Conservation (phyloP, 2,329 filamentous ascomycete genomes). For the Aspergillus aculeatinus region DNA sequence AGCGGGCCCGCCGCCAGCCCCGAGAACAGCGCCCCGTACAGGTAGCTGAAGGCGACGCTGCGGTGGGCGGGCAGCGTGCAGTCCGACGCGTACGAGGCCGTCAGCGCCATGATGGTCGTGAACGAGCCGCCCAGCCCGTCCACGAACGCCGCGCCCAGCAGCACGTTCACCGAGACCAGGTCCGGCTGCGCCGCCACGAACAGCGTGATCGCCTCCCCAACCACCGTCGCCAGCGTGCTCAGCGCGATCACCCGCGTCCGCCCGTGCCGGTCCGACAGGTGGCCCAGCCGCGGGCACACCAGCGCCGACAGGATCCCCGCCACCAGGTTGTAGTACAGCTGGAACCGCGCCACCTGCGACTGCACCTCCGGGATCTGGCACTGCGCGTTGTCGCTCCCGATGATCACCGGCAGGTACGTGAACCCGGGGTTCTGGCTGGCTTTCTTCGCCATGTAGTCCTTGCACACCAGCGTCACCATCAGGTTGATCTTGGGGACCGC, state of each 20-base stretch:
- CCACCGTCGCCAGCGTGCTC: slow-evolving; percentile 70
- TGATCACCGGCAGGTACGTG: slow-evolving; percentile 62
- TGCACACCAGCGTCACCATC: slow-evolving; percentile 80
- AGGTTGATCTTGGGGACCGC: slow-evolving; percentile 85
- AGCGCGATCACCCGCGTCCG: slow-evolving; percentile 72
- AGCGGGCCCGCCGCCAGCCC: slow-evolving; percentile 88
- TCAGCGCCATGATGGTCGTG: slow-evolving; percentile 74
- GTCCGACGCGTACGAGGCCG: slow-evolving; percentile 85
- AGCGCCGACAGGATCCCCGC: slow-evolving; percentile 77
- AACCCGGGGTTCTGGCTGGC: slow-evolving; percentile 59
- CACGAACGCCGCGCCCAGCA: slow-evolving; percentile 72
- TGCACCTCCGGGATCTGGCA: slow-evolving; percentile 80
- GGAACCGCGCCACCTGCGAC: slow-evolving; percentile 72
- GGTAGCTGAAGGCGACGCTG: slow-evolving; percentile 81
- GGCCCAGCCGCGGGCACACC: slow-evolving; percentile 77
- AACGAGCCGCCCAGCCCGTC: slow-evolving; percentile 90
- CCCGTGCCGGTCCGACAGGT: slow-evolving; percentile 83
- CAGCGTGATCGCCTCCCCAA: slow-evolving; percentile 74
- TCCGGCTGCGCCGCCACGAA: slow-evolving; percentile 74
- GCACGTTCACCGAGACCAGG: slow-evolving; percentile 70
- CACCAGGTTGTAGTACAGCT: slow-evolving; percentile 70
- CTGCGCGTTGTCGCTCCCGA: slow-evolving; percentile 71
- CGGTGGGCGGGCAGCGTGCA: slow-evolving; percentile 78
- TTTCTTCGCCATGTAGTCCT: slow-evolving; percentile 73
- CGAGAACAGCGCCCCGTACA: slow-evolving; percentile 83